Conservation (phyloP, 2,329 filamentous ascomycete species). For the Neodidymelliopsis sp. region DNA sequence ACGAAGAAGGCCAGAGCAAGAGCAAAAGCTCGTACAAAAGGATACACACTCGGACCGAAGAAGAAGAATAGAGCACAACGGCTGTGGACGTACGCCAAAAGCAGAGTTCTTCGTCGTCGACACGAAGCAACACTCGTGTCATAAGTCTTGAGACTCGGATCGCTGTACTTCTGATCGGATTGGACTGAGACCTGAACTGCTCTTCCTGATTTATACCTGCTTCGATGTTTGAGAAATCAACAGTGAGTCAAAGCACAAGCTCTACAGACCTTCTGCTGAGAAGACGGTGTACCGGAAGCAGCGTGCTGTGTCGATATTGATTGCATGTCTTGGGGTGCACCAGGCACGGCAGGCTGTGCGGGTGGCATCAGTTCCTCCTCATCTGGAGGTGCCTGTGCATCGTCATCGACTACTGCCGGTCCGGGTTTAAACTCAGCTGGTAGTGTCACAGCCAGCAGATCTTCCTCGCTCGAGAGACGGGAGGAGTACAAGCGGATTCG, state of each 20-base stretch:
- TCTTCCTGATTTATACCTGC: background rate
- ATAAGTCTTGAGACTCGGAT: background rate
- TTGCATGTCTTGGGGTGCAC: conserved; percentile 4
- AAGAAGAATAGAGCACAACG: conserved; percentile 3
- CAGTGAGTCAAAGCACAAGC: background rate
- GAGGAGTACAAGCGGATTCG: background rate
- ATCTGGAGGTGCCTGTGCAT: background rate
- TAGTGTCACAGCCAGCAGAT: background rate
- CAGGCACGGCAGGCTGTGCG: background rate
- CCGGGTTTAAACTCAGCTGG: background rate
- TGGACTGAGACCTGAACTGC: background rate
- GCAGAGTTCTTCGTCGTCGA: conserved; percentile 7
- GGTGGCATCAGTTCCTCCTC: background rate
- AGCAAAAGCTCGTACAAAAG: conserved; percentile 2
- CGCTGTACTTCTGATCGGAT: background rate
- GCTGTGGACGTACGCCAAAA: conserved; percentile 7
- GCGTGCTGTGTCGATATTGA: no score
- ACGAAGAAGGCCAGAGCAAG: conserved; percentile 2
- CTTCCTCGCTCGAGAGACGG: background rate
- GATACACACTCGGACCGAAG: background rate
- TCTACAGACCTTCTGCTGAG: no score
- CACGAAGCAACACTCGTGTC: background rate
- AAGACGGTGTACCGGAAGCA: no score
- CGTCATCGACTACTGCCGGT: background rate
- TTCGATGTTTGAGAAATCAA: background rate